A percentile compares a stretch with the other conserved stretches of the same genome.
These are phyloP conservation scores for Rhodotorula graminis DNA, from an alignment of 768 basidiomycete genomes.

Conservation along the genomic window DNA sequence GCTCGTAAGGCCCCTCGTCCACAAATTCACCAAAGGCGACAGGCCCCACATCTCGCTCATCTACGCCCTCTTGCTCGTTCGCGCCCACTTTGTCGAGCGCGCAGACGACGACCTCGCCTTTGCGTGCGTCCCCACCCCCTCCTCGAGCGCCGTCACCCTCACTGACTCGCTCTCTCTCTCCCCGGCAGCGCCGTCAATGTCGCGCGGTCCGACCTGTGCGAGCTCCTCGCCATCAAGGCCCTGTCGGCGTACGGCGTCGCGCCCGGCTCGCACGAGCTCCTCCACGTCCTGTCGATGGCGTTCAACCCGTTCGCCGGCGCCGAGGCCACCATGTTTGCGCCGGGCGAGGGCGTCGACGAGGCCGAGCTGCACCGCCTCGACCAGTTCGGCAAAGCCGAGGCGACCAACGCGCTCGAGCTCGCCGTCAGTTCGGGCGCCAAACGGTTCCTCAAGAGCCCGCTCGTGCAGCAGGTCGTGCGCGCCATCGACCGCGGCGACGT, in stretches of 20 bases:
- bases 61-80: slow-evolving; percentile 16
- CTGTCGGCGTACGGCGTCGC: slow-evolving; percentile 56
- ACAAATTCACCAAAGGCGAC: slow-evolving; percentile 9
- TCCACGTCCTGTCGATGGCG: slow-evolving; percentile 69
- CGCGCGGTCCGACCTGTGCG: slow-evolving; percentile 71
- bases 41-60: slow-evolving; percentile 25
- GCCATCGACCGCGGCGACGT: slow-evolving; percentile 69
- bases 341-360: slow-evolving; percentile 58
- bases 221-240: slow-evolving; percentile 83
- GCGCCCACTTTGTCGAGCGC: slow-evolving; percentile 26
- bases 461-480: slow-evolving; percentile 79
- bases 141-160: neutral
- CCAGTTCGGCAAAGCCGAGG: slow-evolving; percentile 15
- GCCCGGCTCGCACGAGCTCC: slow-evolving; percentile 55
- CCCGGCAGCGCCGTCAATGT: slow-evolving; percentile 54
- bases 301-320: slow-evolving; percentile 85
- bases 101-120: slow-evolving; percentile 24
- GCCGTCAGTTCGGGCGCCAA: slow-evolving; percentile 82
- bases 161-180: neutral
- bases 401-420: slow-evolving; percentile 49
- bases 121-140: slow-evolving; percentile 8
- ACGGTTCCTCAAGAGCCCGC: slow-evolving; percentile 70
- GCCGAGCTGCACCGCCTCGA: slow-evolving; percentile 60
- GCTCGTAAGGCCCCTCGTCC: slow-evolving; percentile 19
- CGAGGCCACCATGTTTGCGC: slow-evolving; percentile 60